phyloP scores from a whole-genome alignment of 495 filamentous ascomycete genomes.

The Daldinia concentrica region DNA sequence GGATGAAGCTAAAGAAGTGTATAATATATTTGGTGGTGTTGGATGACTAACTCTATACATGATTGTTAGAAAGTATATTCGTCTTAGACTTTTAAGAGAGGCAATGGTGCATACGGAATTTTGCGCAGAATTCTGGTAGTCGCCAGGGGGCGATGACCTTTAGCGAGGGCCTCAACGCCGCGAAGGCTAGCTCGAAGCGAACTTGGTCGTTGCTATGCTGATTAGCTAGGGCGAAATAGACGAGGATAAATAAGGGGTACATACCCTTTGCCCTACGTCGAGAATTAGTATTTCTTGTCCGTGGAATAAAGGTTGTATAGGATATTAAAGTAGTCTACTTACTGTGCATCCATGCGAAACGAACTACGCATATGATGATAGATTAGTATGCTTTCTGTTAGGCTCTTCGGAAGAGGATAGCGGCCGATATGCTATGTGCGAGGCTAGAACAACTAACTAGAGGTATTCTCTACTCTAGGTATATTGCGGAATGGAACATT shows the following conservation, averaged over 20 bases:
- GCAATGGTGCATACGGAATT: conserved; percentile 44
- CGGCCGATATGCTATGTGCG: background rate
- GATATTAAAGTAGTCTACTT: background rate
- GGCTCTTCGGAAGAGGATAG: background rate
- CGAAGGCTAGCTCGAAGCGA: conserved; percentile 1
- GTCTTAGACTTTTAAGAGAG: background rate
- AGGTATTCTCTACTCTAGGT: background rate
- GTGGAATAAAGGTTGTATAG: background rate
- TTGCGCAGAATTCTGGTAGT: conserved; percentile 80
- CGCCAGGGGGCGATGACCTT: conserved; percentile 93
- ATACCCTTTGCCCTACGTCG: conserved; percentile 1
- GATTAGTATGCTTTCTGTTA: background rate
- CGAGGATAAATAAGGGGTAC: background rate
- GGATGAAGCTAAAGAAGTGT: background rate
- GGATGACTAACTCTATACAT: background rate
- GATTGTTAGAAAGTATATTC: background rate
- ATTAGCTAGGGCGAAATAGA: background rate
- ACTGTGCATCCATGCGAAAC: conserved; percentile 10
- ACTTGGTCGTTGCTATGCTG: background rate
- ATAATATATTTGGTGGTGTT: background rate
- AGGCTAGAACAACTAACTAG: background rate
- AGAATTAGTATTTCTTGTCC: background rate
- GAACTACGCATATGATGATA: background rate
- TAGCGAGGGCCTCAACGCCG: conserved; percentile 75
- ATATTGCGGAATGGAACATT: background rate